phyloP scores from a whole-genome alignment of 2,329 filamentous ascomycete species.

The Fusarium avenaceum region DNA sequence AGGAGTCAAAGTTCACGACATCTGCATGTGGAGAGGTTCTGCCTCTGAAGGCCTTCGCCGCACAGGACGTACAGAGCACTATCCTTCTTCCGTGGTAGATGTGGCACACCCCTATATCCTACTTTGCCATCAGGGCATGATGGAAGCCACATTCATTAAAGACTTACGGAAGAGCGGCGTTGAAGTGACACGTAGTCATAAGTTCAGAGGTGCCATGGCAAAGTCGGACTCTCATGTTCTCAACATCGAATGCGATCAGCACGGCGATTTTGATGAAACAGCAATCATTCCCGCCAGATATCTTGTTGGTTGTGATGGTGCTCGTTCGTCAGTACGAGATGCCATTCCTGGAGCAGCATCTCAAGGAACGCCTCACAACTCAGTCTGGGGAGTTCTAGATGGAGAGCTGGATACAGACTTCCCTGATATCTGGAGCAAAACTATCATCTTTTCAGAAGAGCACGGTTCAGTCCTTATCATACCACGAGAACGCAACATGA shows the following conservation, averaged over 20 bases:
- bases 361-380: constrained; percentile 65
- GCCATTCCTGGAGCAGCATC: constrained; percentile 68
- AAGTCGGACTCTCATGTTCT: no score
- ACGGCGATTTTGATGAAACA: no score
- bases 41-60: constrained; percentile 66
- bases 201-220: no score
- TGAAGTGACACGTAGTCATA: no score
- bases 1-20: constrained; percentile 80
- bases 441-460: constrained; percentile 74
- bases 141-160: no score
- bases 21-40: constrained; percentile 76
- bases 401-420: constrained; percentile 79
- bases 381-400: constrained; percentile 78
- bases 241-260: no score
- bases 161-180: no score
- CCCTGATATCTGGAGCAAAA: constrained; percentile 81
- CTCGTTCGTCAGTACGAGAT: constrained; percentile 76
- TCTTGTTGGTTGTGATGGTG: constrained; percentile 68
- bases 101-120: constrained; percentile 69
- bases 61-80: constrained; percentile 76
- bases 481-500: constrained; percentile 80
- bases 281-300: constrained; percentile 25
- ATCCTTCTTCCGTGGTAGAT: constrained; percentile 69
- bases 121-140: constrained; percentile 79
- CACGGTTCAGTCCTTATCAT: constrained; percentile 78